Percentiles rank a stretch among this genome's conserved stretches.
phyloP scores from a whole-genome alignment of 202 grass and related monocot genomes.

The Panicum hallii region DNA sequence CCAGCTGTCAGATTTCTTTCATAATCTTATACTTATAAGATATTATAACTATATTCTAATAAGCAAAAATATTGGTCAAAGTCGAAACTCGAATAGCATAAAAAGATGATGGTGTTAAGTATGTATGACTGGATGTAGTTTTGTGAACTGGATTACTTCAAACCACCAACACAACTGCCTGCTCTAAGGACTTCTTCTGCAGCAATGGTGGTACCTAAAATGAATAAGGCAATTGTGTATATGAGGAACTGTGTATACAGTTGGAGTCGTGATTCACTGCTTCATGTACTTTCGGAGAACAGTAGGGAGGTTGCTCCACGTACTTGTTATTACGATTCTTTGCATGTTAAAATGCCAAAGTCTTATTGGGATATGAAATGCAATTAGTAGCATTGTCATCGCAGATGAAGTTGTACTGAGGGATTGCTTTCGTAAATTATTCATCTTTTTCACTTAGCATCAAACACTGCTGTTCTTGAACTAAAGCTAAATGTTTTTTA shows the following conservation, averaged over 20 bases:
- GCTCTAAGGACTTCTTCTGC: slow-evolving; percentile 1
- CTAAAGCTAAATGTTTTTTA: slow-evolving; percentile 32
- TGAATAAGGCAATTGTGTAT: background rate
- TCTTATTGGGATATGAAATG: background rate
- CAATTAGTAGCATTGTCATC: background rate
- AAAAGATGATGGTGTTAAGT: too few relatives aligned
- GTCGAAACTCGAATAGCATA: too few relatives aligned
- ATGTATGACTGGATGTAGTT: too few relatives aligned
- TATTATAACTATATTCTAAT: too few relatives aligned
- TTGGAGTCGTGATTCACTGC: slow-evolving; percentile 18
- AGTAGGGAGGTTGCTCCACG: background rate
- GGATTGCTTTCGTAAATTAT: slow-evolving; percentile 31
- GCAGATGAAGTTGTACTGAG: slow-evolving; percentile 23
- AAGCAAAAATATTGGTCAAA: background rate
- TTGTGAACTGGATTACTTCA: slow-evolving; percentile 9
- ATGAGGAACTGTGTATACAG: background rate
- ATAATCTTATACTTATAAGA: too few relatives aligned
- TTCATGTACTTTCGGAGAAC: background rate
- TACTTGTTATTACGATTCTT: slow-evolving; percentile 29
- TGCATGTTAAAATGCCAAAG: slow-evolving; percentile 10
- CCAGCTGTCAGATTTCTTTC: too few relatives aligned
- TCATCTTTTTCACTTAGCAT: slow-evolving; percentile 33
- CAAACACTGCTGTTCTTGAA: slow-evolving; percentile 21
- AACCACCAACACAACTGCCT: slow-evolving; percentile 10
- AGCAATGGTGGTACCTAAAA: background rate